Conservation (phyloP, 139 green algal genomes). For the Chlorella sp. region DNA sequence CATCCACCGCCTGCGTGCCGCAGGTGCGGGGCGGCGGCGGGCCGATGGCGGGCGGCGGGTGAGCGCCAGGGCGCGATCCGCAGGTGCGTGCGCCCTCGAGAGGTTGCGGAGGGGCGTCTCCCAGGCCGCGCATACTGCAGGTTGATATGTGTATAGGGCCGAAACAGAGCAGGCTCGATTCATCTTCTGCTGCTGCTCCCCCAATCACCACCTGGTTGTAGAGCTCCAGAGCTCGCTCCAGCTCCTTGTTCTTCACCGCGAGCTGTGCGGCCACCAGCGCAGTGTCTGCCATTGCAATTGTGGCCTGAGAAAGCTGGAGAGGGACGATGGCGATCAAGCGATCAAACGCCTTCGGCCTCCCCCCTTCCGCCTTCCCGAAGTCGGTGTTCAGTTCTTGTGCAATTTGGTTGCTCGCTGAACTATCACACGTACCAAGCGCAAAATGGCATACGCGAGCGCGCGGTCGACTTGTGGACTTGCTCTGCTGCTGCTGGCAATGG, state of each 20-base stretch:
- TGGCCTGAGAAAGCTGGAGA: background rate
- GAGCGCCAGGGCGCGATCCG: background rate
- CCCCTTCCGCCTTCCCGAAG: too few relatives aligned
- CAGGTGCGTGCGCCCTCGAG: background rate
- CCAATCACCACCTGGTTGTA: conserved; percentile 36
- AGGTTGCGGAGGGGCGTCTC: background rate
- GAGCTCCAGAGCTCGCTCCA: conserved; percentile 27
- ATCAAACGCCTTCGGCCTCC: too few relatives aligned
- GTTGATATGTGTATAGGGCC: background rate
- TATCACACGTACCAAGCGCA: too few relatives aligned
- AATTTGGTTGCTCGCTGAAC: too few relatives aligned
- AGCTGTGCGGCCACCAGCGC: background rate
- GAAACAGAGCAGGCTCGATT: background rate
- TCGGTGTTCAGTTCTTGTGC: too few relatives aligned
- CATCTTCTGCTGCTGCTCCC: background rate
- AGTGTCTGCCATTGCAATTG: background rate
- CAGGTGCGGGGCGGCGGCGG: background rate
- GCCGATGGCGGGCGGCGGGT: background rate
- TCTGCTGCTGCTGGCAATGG: too few relatives aligned
- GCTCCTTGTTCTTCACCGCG: conserved; percentile 7
- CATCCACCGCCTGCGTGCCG: background rate
- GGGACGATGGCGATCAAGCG: too few relatives aligned
- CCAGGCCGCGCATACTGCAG: background rate
- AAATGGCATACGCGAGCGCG: too few relatives aligned
- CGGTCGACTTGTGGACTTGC: too few relatives aligned